Base-by-base conservation (phyloP, 768 basidiomycete genomes). In the Suillus subaureus region DNA sequence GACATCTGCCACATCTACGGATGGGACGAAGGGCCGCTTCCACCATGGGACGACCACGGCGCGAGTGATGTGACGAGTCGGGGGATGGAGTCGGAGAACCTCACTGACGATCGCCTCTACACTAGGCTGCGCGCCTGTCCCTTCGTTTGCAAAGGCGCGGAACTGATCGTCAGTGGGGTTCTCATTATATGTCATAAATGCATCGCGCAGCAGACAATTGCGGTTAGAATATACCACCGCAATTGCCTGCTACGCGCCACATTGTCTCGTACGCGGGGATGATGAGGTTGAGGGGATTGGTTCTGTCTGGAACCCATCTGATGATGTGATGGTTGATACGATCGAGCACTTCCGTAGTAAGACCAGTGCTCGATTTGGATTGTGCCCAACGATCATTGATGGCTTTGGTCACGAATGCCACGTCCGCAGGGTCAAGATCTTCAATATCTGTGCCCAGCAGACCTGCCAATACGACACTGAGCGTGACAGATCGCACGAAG, bases 181-280 rank as follows among this genome's bases (percentile, higher is more conserved):
- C 39, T 65, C 68, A 28, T 76, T 68, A 31, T 83, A 75, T 0
- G 69, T 66, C 2, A 62, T 57, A 28, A 86, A 79, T 0, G 70
- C 72, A 0, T 68, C 18, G 21, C 57, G 64, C 8, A 66, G 60
- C 7, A 72, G 68, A 0, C 56, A 54, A 7, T 64, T 52, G n/a
- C 76, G 65, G 21, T 73, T 51, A 13, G 74, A 69, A 61, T 71
- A 51, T 8, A 75, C 73, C 54, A 78, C 72, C 0, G 82, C 81
- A 4, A 83, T 68, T 0, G 85, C 85, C 85, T 55, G 85, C 81
- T 21, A 87, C 81, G 12, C 85, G 79, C 86, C 86, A 87, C 47
- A 86, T 73, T 0, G 85, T 86, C 68, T 87, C 86, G 80, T 83
- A 87, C 1, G 84, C 72, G 0, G 86, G 86, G 45, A 87, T 80